Evolutionary conservation across 148 eudicot species (phyloP).

Genomic region (Fagopyrum tataricum): DNA sequence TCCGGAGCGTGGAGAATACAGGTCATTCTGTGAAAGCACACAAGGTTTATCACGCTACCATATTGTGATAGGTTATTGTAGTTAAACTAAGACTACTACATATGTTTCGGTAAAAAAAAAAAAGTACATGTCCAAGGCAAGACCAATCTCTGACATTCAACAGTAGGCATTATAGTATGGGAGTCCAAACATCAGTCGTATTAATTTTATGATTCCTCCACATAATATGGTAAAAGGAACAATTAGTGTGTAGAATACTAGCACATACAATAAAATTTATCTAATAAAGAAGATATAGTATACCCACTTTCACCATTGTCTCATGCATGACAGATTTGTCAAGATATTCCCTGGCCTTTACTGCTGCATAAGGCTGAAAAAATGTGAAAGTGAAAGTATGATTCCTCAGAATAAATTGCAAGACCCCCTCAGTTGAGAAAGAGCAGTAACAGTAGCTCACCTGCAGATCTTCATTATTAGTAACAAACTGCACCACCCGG

Average conservation of each 20-base stretch:
- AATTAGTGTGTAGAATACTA: neutral
- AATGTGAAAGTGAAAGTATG: neutral
- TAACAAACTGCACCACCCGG: conserved; percentile 93
- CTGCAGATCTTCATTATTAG: conserved; percentile 96
- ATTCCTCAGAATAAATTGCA: neutral
- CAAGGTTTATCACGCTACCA: neutral
- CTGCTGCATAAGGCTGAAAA: conserved; percentile 86
- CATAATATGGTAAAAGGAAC: neutral
- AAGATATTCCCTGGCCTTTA: conserved; percentile 87
- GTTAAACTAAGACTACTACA: too few relatives aligned
- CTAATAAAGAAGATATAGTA: neutral
- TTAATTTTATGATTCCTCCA: neutral
- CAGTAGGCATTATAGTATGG: neutral
- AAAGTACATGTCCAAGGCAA: too few relatives aligned
- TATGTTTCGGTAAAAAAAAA: too few relatives aligned
- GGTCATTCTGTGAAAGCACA: neutral
- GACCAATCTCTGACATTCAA: neutral
- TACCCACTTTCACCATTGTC: conserved; percentile 94
- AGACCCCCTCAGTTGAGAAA: neutral
- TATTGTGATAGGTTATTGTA: neutral
- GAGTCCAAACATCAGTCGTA: neutral
- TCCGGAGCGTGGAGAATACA: neutral
- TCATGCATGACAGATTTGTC: conserved; percentile 95
- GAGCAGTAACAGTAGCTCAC: conserved; percentile 24
- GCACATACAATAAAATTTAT: neutral